phyloP scores from a whole-genome alignment of 2,329 filamentous ascomycete species.

The Aureobasidium sp. region DNA sequence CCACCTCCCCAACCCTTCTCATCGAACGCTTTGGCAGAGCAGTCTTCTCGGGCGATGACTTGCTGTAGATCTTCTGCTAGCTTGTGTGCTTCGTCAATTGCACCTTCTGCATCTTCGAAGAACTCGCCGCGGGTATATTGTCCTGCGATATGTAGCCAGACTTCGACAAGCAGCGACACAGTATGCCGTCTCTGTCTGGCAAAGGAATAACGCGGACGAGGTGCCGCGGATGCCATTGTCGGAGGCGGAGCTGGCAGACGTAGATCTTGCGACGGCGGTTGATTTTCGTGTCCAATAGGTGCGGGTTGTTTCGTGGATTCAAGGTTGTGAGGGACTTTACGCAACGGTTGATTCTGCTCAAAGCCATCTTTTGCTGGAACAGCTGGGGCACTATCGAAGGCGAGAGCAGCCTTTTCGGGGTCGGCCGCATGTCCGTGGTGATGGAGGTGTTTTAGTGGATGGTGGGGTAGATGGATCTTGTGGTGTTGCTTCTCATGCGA shows the following conservation, averaged over 20 bases:
- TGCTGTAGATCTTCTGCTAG: constrained; percentile 64
- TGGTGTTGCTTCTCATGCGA: constrained; percentile 29
- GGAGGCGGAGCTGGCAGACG: constrained; percentile 35
- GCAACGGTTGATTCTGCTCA: constrained; percentile 28
- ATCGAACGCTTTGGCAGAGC: constrained; percentile 54
- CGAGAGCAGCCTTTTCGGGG: not conserved
- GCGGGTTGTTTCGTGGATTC: constrained; percentile 27
- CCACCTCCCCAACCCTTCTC: constrained; percentile 67
- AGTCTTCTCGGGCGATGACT: constrained; percentile 54
- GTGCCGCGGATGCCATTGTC: constrained; percentile 25
- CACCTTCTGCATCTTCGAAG: constrained; percentile 70
- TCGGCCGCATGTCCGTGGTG: constrained; percentile 16
- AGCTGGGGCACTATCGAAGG: not conserved
- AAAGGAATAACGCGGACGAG: constrained; percentile 42
- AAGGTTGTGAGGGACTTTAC: constrained; percentile 34
- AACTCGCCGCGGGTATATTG: constrained; percentile 78
- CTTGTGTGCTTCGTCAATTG: constrained; percentile 72
- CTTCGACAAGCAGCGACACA: constrained; percentile 56
- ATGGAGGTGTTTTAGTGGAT: constrained; percentile 24
- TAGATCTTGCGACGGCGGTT: constrained; percentile 36
- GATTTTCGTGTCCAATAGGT: constrained; percentile 32
- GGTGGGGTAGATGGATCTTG: constrained; percentile 31
- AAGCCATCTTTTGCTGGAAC: constrained; percentile 12
- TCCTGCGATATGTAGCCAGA: constrained; percentile 85
- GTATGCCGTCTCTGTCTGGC: constrained; percentile 47